Conservation (phyloP, 2,329 filamentous ascomycete genomes). For the Ilyonectria mors-panacis region DNA sequence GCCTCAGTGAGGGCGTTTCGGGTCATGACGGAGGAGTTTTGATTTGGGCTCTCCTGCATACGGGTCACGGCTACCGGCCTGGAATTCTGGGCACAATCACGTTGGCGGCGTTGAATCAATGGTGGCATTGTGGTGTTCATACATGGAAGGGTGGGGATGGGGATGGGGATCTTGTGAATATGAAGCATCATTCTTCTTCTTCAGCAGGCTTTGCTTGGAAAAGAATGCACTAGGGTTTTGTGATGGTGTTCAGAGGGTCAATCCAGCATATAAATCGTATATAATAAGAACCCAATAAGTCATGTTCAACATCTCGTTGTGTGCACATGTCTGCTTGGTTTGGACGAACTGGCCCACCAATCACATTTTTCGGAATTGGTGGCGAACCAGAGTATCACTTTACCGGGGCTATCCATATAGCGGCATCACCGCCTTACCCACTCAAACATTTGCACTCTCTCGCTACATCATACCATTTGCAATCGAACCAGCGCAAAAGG, state of each 20-base stretch:
- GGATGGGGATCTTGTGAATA: slow-evolving; percentile 25
- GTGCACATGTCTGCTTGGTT: not conserved
- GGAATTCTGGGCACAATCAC: slow-evolving; percentile 44
- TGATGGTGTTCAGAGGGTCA: slow-evolving; percentile 26
- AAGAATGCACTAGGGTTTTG: slow-evolving; percentile 23
- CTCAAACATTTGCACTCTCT: slow-evolving; percentile 35
- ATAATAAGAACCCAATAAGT: slow-evolving; percentile 17
- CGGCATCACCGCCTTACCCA: slow-evolving; percentile 37
- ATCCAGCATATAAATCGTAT: slow-evolving; percentile 21
- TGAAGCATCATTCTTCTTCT: slow-evolving; percentile 24
- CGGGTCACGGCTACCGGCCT: slow-evolving; percentile 37
- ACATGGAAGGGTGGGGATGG: slow-evolving; percentile 27
- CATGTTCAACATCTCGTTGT: slow-evolving; percentile 3
- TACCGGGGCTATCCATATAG: slow-evolving; percentile 44
- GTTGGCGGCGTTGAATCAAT: slow-evolving; percentile 49
- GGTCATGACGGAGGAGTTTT: slow-evolving; percentile 42
- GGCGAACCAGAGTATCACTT: slow-evolving; percentile 35
- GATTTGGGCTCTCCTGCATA: slow-evolving; percentile 39
- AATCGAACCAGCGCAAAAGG: slow-evolving; percentile 16
- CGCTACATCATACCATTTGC: slow-evolving; percentile 31
- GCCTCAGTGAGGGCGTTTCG: slow-evolving; percentile 35
- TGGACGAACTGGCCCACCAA: slow-evolving; percentile 32
- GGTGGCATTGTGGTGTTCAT: slow-evolving; percentile 42
- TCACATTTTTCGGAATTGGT: slow-evolving; percentile 29
- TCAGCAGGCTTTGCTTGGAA: slow-evolving; percentile 25